These are phyloP conservation scores for Wickerhamiella nectarea DNA, from an alignment of 805 yeast species.

Conservation along the genomic window DNA sequence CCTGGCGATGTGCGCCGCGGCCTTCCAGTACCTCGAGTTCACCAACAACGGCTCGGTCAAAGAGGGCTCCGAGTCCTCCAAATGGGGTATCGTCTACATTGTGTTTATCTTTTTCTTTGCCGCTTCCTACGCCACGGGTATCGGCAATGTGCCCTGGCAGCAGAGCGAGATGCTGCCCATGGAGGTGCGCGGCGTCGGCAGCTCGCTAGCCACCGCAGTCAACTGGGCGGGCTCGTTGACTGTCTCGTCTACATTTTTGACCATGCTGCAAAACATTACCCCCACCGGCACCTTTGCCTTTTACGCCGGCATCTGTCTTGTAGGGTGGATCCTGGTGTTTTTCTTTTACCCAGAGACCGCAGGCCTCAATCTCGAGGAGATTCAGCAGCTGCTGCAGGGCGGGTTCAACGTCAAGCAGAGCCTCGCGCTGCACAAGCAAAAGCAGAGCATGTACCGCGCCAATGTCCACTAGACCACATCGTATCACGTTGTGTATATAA, in stretches of 20 bases:
- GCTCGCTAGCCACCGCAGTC: conserved; percentile 79
- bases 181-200: conserved; percentile 83
- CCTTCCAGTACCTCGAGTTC: conserved; percentile 74
- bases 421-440: conserved; percentile 33
- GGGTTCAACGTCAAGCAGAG: conserved; percentile 78
- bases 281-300: conserved; percentile 91
- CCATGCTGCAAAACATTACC: conserved; percentile 85
- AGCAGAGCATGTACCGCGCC: conserved; percentile 12
- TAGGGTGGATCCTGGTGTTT: conserved; percentile 60
- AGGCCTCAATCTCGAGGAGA: conserved; percentile 82
- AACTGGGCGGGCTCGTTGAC: conserved; percentile 93
- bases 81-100: conserved; percentile 82
- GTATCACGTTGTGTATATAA: no score
- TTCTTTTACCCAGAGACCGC: conserved; percentile 88
- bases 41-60: conserved; percentile 35
- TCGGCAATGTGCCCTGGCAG: conserved; percentile 98
- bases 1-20: conserved; percentile 69
- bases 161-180: conserved; percentile 92
- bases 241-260: conserved; percentile 81
- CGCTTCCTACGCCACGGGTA: conserved; percentile 84
- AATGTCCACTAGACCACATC: neutral
- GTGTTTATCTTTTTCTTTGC: conserved; percentile 76
- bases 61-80: conserved; percentile 25
- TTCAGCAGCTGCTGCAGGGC: conserved; percentile 61
- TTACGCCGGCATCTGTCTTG: conserved; percentile 66